phyloP scores from a whole-genome alignment of 805 yeast species.

The Suhomyces pyralidae region DNA sequence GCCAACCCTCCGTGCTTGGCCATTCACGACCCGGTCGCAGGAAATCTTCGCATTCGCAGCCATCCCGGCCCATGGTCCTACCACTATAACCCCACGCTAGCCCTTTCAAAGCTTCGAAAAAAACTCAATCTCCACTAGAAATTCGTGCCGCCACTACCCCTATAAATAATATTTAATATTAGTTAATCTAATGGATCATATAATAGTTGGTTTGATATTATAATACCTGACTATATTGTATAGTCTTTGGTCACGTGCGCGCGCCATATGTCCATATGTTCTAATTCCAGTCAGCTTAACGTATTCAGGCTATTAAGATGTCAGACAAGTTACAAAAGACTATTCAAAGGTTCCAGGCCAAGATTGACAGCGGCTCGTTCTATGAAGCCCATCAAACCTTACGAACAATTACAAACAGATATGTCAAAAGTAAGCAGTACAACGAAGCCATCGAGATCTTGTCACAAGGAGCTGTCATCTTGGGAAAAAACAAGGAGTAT shows the following conservation, averaged over 20 bases:
- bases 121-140: not conserved
- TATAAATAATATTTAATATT: no score
- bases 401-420: constrained; percentile 84
- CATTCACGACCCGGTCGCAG: not conserved
- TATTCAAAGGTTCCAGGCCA: constrained; percentile 60
- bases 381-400: constrained; percentile 97
- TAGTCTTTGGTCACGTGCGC: no score
- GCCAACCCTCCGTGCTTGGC: not conserved
- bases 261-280: no score
- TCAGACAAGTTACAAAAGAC: constrained; percentile 53
- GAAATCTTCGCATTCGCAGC: not conserved
- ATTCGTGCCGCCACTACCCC: no score
- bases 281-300: no score
- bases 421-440: constrained; percentile 65
- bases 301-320: no score
- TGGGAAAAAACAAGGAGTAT: constrained; percentile 66
- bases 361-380: constrained; percentile 70
- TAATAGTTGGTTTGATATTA: no score
- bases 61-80: not conserved
- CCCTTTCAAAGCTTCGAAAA: not conserved
- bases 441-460: constrained; percentile 71
- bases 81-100: not conserved
- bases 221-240: no score
- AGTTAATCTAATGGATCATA: no score
- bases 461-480: constrained; percentile 64